Conservation (phyloP, 345 rosid species). For the Populus alba region DNA sequence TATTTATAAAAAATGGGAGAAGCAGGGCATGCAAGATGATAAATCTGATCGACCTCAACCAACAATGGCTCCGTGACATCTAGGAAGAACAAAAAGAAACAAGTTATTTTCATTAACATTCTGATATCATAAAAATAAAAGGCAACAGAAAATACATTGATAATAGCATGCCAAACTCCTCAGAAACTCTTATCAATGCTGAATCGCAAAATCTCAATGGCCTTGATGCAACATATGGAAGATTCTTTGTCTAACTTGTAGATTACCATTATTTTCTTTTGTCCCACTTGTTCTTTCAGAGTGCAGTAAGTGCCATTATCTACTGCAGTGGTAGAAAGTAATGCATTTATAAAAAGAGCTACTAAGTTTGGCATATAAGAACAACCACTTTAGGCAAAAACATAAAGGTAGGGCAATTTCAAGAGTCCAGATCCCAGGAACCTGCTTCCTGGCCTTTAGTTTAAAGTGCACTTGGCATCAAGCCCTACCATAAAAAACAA, state of each 20-base stretch:
- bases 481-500: neutral
- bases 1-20: conserved; percentile 94
- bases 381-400: neutral
- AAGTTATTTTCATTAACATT: conserved; percentile 3
- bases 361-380: neutral
- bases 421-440: neutral
- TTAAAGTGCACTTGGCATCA: too few relatives aligned
- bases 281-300: neutral
- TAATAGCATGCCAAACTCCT: neutral
- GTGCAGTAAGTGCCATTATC: neutral
- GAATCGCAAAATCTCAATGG: neutral
- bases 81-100: conserved; percentile 18
- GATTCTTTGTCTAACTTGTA: neutral
- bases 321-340: neutral
- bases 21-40: conserved; percentile 99
- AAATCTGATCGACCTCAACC: conserved; percentile 91
- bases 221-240: neutral
- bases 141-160: neutral
- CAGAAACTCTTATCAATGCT: neutral
- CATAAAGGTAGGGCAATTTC: neutral
- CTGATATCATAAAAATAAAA: neutral
- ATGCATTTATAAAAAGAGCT: neutral
- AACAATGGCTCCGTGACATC: conserved; percentile 84
- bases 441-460: neutral
- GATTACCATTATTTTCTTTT: neutral